These are phyloP conservation scores for Pittosporum tobira DNA, from an alignment of 129 eudicot species.

Conservation along the genomic window DNA sequence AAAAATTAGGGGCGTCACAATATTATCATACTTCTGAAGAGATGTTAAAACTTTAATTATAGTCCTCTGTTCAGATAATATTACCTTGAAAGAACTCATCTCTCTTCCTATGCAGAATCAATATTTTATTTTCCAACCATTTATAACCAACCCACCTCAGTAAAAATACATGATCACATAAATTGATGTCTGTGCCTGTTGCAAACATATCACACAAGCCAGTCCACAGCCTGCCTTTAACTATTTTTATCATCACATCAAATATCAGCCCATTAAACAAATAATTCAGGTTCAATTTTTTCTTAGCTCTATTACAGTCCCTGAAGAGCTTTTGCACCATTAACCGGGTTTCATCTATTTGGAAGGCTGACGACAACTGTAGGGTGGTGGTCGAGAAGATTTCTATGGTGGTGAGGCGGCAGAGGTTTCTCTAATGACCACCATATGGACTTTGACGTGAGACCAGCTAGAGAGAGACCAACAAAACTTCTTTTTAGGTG, in stretches of 20 bases:
- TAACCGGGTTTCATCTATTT: background rate
- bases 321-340: background rate
- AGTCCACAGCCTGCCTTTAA: slow-evolving; percentile 1
- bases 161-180: background rate
- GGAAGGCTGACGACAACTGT: background rate
- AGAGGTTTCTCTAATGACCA: slow-evolving; percentile 12
- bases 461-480: no score
- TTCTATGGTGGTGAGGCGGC: background rate
- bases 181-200: background rate
- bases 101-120: background rate
- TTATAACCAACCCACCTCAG: slow-evolving; percentile 10
- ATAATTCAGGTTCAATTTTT: background rate
- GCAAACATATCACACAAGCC: background rate
- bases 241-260: slow-evolving; percentile 7
- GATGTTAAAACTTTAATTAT: background rate
- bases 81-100: slow-evolving; percentile 3
- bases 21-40: slow-evolving; percentile 11
- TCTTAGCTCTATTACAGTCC: background rate
- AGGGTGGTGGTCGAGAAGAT: slow-evolving; percentile 1
- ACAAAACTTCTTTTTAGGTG: no score
- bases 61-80: slow-evolving; percentile 7
- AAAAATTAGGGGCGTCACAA: no score
- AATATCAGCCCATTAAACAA: background rate
- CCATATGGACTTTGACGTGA: no score
- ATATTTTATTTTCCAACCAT: slow-evolving; percentile 3